Evolutionary conservation across 1,284 basidiomycete species (phyloP).

Genomic region (Xerocomus minutiporus): DNA sequence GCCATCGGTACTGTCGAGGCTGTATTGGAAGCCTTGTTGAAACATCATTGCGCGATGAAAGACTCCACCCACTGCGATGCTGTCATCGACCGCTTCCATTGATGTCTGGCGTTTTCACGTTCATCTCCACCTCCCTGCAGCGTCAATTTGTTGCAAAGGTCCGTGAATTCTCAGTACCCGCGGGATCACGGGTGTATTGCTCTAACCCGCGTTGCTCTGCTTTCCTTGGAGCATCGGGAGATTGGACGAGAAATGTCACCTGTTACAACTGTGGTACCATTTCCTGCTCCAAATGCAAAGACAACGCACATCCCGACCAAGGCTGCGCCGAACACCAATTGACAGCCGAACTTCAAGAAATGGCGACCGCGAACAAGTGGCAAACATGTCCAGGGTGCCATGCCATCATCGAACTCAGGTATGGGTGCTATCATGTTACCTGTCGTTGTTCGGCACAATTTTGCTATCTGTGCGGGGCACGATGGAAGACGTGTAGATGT

Average conservation of each 20-base stretch:
- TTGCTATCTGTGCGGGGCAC: slow-evolving; percentile 40
- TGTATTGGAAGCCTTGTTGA: slow-evolving; percentile 38
- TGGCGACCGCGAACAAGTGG: slow-evolving; percentile 35
- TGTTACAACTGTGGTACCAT: slow-evolving; percentile 25
- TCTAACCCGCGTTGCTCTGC: slow-evolving; percentile 34
- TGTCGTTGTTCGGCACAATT: slow-evolving; percentile 42
- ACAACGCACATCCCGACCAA: slow-evolving; percentile 20
- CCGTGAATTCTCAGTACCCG: slow-evolving; percentile 31
- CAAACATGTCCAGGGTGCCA: slow-evolving; percentile 41
- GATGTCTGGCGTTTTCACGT: slow-evolving; percentile 20
- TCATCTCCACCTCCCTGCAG: slow-evolving; percentile 24
- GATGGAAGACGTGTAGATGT: slow-evolving; percentile 40
- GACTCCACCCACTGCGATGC: slow-evolving; percentile 41
- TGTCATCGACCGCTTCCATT: slow-evolving; percentile 35
- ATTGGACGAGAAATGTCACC: slow-evolving; percentile 2
- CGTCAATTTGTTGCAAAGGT: slow-evolving; percentile 29
- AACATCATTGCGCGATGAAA: slow-evolving; percentile 36
- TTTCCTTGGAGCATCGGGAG: slow-evolving; percentile 35
- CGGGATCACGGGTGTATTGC: slow-evolving; percentile 40
- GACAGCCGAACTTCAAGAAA: slow-evolving; percentile 27
- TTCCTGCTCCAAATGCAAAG: slow-evolving; percentile 34
- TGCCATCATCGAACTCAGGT: slow-evolving; percentile 38
- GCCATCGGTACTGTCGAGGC: slow-evolving; percentile 35
- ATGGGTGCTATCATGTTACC: slow-evolving; percentile 44
- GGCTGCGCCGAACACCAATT: slow-evolving; percentile 21